These are phyloP conservation scores for Irpex sp. DNA, from an alignment of 1,284 basidiomycete species.

Conservation along the genomic window DNA sequence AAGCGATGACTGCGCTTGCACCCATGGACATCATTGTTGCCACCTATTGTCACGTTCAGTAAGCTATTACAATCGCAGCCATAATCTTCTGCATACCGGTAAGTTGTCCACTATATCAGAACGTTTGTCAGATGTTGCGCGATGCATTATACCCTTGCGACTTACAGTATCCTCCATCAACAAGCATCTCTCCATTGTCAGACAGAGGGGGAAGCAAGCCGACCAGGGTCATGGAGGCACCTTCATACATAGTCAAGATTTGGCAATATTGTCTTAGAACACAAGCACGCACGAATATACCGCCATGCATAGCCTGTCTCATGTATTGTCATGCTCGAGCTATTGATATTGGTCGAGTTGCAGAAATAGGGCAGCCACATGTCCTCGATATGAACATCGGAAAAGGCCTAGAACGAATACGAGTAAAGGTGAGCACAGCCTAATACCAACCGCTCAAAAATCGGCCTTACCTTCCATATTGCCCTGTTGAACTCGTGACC, in stretches of 20 bases:
- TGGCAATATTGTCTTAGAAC: background rate
- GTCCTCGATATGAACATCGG: constrained; percentile 95
- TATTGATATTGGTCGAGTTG: constrained; percentile 98
- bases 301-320: constrained; percentile 95
- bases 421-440: background rate
- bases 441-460: background rate
- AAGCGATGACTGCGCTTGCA: constrained; percentile 90
- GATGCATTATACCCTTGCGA: constrained; percentile 10
- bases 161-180: constrained; percentile 90
- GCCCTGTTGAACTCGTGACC: constrained; percentile 90
- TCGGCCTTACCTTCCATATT: constrained; percentile 65
- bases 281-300: constrained; percentile 62
- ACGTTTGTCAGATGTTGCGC: background rate
- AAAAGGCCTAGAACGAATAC: constrained; percentile 59
- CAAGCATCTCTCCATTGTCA: constrained; percentile 92
- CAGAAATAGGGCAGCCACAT: constrained; percentile 99
- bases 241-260: constrained; percentile 34
- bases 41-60: constrained; percentile 45
- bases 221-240: constrained; percentile 97
- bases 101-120: constrained; percentile 77
- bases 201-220: constrained; percentile 94
- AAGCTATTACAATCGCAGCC: constrained; percentile 2
- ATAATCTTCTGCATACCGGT: constrained; percentile 48
- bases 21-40: constrained; percentile 92
- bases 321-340: constrained; percentile 96